phyloP scores from a whole-genome alignment of 768 basidiomycete genomes.

The Boletus rufocinnamomeus region DNA sequence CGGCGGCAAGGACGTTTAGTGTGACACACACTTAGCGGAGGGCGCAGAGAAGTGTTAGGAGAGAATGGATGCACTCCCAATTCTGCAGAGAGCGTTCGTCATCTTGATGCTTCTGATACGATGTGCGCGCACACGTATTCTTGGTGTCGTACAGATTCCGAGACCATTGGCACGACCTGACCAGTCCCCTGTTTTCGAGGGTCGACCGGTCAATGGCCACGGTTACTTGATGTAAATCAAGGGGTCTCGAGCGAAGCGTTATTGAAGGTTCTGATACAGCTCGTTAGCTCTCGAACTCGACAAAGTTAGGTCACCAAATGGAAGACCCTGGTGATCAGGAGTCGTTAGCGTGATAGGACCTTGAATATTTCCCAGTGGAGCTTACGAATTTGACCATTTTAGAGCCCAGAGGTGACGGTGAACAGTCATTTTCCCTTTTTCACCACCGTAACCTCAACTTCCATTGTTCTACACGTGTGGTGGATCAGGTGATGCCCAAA shows the following conservation, averaged over 20 bases:
- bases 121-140: conserved; percentile 3
- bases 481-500: conserved; percentile 29
- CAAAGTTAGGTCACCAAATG: conserved; percentile 28
- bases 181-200: conserved; percentile 24
- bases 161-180: conserved; percentile 1
- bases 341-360: conserved; percentile 24
- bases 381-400: conserved; percentile 27
- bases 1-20: conserved; percentile 9
- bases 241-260: conserved; percentile 19
- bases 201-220: conserved; percentile 6
- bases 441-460: conserved; percentile 28
- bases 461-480: conserved; percentile 36
- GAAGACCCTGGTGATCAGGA: conserved; percentile 34
- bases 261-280: conserved; percentile 4
- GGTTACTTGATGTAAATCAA: conserved; percentile 21
- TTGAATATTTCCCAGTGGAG: conserved; percentile 25
- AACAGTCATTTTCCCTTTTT: conserved; percentile 27
- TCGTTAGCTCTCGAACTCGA: conserved; percentile 23
- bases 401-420: conserved; percentile 17
- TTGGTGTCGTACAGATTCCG: conserved; percentile 17
- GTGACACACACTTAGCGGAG: conserved; percentile 14
- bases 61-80: conserved; percentile 31
- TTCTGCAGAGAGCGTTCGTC: conserved; percentile 17
- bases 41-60: conserved; percentile 31
- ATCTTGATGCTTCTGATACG: conserved; percentile 29